phyloP scores from a whole-genome alignment of 1,284 basidiomycete genomes.

The Puccinia hordei region DNA sequence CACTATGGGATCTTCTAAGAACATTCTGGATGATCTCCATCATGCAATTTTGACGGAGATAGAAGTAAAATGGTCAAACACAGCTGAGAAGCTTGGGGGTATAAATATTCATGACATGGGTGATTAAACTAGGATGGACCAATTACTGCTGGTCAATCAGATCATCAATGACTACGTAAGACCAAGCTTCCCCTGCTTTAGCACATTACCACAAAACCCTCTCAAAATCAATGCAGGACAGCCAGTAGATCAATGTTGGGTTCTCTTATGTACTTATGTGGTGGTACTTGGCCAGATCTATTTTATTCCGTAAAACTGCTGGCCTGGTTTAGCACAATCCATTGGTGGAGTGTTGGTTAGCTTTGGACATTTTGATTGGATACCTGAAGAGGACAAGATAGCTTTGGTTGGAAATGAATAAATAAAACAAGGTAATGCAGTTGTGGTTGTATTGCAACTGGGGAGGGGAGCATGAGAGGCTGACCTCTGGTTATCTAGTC shows the following conservation, averaged over 20 bases:
- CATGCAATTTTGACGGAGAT: neutral
- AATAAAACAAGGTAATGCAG: too few relatives aligned
- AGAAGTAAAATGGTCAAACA: neutral
- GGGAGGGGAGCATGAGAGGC: too few relatives aligned
- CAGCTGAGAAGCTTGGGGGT: neutral
- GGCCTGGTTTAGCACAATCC: neutral
- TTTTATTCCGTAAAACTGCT: neutral
- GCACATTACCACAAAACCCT: neutral
- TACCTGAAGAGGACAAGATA: too few relatives aligned
- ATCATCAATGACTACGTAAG: neutral
- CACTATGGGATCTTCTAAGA: neutral
- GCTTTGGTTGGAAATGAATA: too few relatives aligned
- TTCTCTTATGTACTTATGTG: neutral
- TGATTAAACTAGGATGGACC: neutral
- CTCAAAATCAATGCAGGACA: neutral
- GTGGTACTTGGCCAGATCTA: too few relatives aligned
- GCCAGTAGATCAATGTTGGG: neutral
- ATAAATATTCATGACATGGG: too few relatives aligned
- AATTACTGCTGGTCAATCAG: neutral
- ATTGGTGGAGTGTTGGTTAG: neutral
- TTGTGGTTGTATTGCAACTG: too few relatives aligned
- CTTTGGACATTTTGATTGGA: slow-evolving; percentile 10
- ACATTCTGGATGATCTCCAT: neutral
- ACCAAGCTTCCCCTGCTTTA: neutral
- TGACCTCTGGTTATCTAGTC: too few relatives aligned